These are phyloP conservation scores for Lobosporangium transversale DNA, from an alignment of 192 early-diverging fungal species.

Conservation along the genomic window DNA sequence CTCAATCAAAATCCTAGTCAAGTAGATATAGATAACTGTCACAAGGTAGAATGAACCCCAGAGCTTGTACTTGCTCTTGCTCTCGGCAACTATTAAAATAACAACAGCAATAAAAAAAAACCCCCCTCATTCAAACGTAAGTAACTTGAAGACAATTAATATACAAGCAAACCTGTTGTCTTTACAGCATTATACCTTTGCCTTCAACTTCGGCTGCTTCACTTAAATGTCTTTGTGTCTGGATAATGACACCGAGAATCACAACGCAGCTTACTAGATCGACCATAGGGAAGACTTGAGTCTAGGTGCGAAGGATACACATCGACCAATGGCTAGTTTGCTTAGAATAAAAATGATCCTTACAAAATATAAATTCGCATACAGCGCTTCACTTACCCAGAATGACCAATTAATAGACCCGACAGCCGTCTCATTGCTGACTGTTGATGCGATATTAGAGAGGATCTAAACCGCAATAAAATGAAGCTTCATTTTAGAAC, in stretches of 20 bases:
- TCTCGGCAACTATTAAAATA: constrained; percentile 44
- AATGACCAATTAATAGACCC: constrained; percentile 62
- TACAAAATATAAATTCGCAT: too few relatives aligned
- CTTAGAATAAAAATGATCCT: too few relatives aligned
- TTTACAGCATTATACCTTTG: constrained; percentile 52
- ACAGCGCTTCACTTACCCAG: constrained; percentile 65
- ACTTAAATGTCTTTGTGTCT: constrained; percentile 60
- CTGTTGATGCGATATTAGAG: constrained; percentile 59
- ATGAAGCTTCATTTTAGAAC: too few relatives aligned
- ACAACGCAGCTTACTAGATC: constrained; percentile 59
- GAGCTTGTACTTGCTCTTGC: constrained; percentile 60
- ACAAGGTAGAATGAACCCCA: constrained; percentile 66
- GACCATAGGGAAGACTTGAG: constrained; percentile 54
- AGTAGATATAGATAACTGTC: constrained; percentile 61
- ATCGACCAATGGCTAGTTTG: background rate
- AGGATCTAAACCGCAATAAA: too few relatives aligned
- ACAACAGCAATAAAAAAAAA: background rate
- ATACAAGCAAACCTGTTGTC: background rate
- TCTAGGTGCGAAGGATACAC: constrained; percentile 13
- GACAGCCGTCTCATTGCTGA: constrained; percentile 59
- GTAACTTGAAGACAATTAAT: too few relatives aligned
- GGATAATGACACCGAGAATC: constrained; percentile 62
- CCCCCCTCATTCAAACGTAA: too few relatives aligned
- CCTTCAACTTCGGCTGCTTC: constrained; percentile 59
- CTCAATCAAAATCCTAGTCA: constrained; percentile 59